Conservation (phyloP, 2,329 filamentous ascomycete species). For the Clonostachys solani region DNA sequence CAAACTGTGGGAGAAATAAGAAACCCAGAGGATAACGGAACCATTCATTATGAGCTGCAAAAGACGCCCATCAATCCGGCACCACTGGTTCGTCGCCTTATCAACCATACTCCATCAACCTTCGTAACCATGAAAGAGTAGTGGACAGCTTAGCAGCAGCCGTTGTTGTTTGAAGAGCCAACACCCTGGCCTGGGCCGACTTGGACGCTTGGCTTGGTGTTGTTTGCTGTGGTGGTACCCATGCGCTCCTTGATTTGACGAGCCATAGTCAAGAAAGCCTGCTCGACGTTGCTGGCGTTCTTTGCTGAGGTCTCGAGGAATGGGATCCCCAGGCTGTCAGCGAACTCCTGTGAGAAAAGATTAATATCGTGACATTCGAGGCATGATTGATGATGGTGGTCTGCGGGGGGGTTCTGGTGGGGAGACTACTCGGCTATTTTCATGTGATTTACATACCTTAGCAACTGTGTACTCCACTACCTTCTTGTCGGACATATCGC, state of each 20-base stretch:
- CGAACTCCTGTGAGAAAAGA: conserved; percentile 77
- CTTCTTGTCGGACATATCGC: conserved; percentile 99
- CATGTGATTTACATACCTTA: conserved; percentile 62
- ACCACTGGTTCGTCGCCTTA: not conserved
- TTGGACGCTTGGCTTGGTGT: conserved; percentile 97
- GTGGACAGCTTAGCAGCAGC: conserved; percentile 75
- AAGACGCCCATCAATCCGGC: not conserved
- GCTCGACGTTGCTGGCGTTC: conserved; percentile 99
- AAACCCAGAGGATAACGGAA: not conserved
- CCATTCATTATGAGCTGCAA: not conserved
- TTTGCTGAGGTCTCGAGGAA: conserved; percentile 99
- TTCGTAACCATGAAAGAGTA: not conserved
- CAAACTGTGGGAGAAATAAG: not conserved
- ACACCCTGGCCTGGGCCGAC: conserved; percentile 94
- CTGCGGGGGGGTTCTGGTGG: not conserved
- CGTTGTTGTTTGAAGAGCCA: conserved; percentile 76
- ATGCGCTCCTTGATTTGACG: conserved; percentile 99
- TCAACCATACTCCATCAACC: not conserved
- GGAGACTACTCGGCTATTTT: not conserved
- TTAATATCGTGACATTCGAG: not conserved
- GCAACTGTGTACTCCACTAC: conserved; percentile 99
- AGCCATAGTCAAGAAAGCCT: conserved; percentile 99
- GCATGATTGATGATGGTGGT: not conserved
- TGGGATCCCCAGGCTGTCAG: conserved; percentile 95
- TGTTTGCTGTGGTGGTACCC: conserved; percentile 91